These are phyloP conservation scores for Symbiodinium pilosum DNA, from an alignment of 73 alveolate genomes.

Conservation along the genomic window DNA sequence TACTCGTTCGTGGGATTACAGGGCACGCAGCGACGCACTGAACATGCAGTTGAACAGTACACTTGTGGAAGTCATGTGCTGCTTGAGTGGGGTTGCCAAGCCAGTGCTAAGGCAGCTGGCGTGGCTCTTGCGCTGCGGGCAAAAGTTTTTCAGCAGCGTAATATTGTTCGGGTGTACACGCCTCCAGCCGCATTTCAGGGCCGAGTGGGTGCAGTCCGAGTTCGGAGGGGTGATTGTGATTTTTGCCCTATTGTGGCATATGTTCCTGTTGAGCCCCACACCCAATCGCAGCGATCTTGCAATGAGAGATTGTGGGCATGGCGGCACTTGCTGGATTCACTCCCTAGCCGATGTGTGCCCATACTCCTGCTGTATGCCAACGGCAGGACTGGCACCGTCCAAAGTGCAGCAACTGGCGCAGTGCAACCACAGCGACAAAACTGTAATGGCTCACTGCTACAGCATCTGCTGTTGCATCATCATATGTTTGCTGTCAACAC, in stretches of 20 bases:
- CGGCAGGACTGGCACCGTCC: constrained; percentile 2
- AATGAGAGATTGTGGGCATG: not conserved
- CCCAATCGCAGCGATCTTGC: not conserved
- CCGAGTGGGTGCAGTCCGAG: constrained; percentile 16
- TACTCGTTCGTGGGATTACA: not conserved
- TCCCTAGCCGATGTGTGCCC: constrained; percentile 8
- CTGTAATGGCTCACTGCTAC: constrained; percentile 30
- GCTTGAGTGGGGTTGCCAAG: not conserved
- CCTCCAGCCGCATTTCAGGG: not conserved
- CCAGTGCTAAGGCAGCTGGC: constrained; percentile 4
- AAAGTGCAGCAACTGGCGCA: not conserved
- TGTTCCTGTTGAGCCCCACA: not conserved
- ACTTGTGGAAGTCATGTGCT: not conserved
- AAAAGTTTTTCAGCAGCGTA: not conserved
- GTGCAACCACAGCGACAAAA: constrained; percentile 3
- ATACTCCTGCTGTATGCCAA: constrained; percentile 8
- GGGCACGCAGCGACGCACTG: not conserved
- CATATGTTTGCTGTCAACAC: constrained; percentile 26
- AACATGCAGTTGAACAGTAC: not conserved
- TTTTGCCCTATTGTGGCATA: constrained; percentile 3
- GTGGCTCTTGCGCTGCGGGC: not conserved
- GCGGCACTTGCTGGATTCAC: not conserved
- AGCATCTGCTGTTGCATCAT: not conserved
- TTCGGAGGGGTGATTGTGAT: not conserved
- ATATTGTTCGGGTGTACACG: not conserved